A percentile compares a stretch with the other conserved stretches of the same genome.
These are phyloP conservation scores for Zelonia costaricensis DNA, from an alignment of 208 protist species.

Conservation along the genomic window DNA sequence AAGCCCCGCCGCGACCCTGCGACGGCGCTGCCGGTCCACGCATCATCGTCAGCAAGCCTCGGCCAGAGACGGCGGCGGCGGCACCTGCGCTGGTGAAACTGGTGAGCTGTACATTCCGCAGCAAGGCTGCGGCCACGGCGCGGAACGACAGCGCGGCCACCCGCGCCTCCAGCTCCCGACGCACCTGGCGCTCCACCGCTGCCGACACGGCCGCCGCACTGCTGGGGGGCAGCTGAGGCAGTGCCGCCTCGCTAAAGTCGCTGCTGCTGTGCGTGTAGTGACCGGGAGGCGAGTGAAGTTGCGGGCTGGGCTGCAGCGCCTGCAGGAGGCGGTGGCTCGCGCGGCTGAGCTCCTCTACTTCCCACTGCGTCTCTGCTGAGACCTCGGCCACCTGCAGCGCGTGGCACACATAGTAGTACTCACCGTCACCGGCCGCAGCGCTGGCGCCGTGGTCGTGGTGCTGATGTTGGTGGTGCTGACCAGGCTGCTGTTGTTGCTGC, in stretches of 20 bases:
- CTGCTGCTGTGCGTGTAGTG: not conserved
- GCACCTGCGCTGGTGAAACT: not conserved
- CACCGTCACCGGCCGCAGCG: conserved; percentile 3
- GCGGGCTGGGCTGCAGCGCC: no score
- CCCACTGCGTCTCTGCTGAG: conserved; percentile 21
- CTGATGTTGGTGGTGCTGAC: not conserved
- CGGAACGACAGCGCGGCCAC: conserved; percentile 16
- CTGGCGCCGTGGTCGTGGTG: not conserved
- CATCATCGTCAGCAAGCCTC: no score
- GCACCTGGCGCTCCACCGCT: conserved; percentile 14
- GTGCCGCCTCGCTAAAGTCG: no score
- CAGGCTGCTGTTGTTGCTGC: not conserved
- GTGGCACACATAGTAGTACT: conserved; percentile 30
- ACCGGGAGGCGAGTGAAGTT: no score
- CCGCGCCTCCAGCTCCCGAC: conserved; percentile 12
- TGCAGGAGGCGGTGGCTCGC: conserved; percentile 4
- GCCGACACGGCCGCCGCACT: conserved; percentile 20
- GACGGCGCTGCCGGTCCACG: no score
- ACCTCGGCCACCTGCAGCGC: conserved; percentile 25
- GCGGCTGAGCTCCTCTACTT: conserved; percentile 19
- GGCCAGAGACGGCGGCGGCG: no score
- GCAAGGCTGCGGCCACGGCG: not conserved
- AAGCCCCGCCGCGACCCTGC: not conserved
- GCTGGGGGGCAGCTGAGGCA: not conserved
- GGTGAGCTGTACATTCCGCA: conserved; percentile 1